These are phyloP conservation scores for Saccharomycopsis sp. DNA, from an alignment of 805 yeast species.

Conservation along the genomic window DNA sequence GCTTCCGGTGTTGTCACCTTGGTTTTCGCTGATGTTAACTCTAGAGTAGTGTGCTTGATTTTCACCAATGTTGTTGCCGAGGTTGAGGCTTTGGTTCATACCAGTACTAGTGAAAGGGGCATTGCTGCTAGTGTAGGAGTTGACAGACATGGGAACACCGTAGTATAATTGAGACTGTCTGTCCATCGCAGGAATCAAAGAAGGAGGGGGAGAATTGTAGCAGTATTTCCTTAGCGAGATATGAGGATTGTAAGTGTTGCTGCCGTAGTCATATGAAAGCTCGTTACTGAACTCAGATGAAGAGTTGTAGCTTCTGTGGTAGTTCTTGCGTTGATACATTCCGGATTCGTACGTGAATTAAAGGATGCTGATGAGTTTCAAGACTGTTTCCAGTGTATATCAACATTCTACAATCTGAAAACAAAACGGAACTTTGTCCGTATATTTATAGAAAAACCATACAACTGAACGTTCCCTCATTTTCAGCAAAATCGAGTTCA, in stretches of 20 bases:
- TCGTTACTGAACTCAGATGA: conserved; percentile 13
- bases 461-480: too few relatives aligned
- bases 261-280: conserved; percentile 17
- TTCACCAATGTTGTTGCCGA: not conserved
- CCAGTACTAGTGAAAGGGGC: not conserved
- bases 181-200: not conserved
- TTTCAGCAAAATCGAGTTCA: too few relatives aligned
- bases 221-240: conserved; percentile 19
- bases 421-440: too few relatives aligned
- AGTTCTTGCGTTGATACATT: not conserved
- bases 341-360: too few relatives aligned
- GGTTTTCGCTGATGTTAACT: too few relatives aligned
- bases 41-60: too few relatives aligned
- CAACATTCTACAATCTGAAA: too few relatives aligned
- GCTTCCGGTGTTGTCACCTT: too few relatives aligned
- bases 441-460: too few relatives aligned
- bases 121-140: not conserved
- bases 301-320: not conserved
- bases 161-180: not conserved
- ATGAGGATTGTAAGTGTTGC: conserved; percentile 20
- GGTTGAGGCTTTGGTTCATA: not conserved
- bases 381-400: too few relatives aligned
- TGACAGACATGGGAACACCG: not conserved
- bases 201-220: conserved; percentile 5
- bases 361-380: too few relatives aligned